Base-by-base conservation (phyloP, 78 protist species). In the Polysphondylium violaceum region DNA sequence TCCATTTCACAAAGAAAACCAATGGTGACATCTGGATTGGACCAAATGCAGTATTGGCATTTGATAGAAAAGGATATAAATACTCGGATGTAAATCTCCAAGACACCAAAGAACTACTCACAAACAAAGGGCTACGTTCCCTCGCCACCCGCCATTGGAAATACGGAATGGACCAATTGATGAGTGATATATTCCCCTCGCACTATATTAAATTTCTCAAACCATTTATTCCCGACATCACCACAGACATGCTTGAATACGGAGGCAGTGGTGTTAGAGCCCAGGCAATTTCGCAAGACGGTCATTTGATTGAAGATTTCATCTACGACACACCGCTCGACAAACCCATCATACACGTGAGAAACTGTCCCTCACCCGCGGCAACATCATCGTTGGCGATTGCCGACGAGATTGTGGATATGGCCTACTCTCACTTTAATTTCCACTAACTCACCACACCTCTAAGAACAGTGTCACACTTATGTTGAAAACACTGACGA, bases 311-410 rank as follows among this genome's bases (percentile, higher is more conserved):
- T 33, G 86, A 93, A 27, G 96, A 93, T 33, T 93, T 93, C 31
- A 44, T 93, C 5, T 87, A 87, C 27, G 93, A 87, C 21, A 12
- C 12, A n/a, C 86, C 87, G 43, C 43, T 16, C 0, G 53, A 56
- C 17, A 21, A 33, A n/a, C 58, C 67, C 17, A 47, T 86, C 14
- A 6, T 95, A 6, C 91, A 83, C 25, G 93, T 95, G 16, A 40
- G 95, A 38, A 95, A 91, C 36, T 86, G 94, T 25, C 97, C 97
- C 0, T 95, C 97, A 16, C 97, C 97, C 16, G 78, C 93, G 3
- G 95, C 95, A 3, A 95, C 97, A 17, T 74, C 95, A 4, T 75
- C 92, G 14, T 58, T 95, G 2, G 95, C 97, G 25, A 86, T 95
- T 40, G 95, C 95, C 2, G 44, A 74, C 19, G 76, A 64, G 38